Percentiles rank a stretch among this genome's conserved stretches.
Evolutionary conservation across 495 filamentous ascomycete species (phyloP).

Genomic region (Penicillium alfredii): DNA sequence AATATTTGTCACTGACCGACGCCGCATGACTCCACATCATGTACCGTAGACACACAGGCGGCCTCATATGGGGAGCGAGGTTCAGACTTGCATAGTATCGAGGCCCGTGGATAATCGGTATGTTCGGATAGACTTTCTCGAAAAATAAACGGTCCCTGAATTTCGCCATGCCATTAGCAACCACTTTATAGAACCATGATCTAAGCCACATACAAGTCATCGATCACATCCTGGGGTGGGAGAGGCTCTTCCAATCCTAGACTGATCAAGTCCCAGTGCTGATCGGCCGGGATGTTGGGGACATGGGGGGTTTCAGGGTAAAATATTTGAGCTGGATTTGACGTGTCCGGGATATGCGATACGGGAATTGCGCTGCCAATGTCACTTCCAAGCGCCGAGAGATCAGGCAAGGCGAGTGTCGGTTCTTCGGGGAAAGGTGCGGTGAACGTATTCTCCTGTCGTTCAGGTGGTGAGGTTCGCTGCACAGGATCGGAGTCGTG

Average conservation of each 20-base stretch:
- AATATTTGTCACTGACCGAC: constrained; percentile 73
- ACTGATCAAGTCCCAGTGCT: constrained; percentile 89
- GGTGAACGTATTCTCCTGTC: constrained; percentile 20
- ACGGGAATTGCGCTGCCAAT: constrained; percentile 20
- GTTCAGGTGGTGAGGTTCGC: constrained; percentile 16
- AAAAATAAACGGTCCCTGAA: constrained; percentile 79
- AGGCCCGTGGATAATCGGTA: constrained; percentile 84
- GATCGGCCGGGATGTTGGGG: constrained; percentile 35
- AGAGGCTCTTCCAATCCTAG: constrained; percentile 89
- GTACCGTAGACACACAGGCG: constrained; percentile 84
- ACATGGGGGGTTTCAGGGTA: constrained; percentile 8
- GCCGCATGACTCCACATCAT: constrained; percentile 90
- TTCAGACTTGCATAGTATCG: constrained; percentile 81
- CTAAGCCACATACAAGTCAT: constrained; percentile 66
- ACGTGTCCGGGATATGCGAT: constrained; percentile 22
- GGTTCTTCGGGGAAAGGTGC: constrained; percentile 21
- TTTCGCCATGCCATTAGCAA: constrained; percentile 8
- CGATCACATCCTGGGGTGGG: constrained; percentile 78
- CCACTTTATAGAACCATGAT: background rate
- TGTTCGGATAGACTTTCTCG: constrained; percentile 76
- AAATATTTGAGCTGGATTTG: constrained; percentile 14
- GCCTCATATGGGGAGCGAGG: constrained; percentile 75
- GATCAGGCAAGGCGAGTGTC: constrained; percentile 20
- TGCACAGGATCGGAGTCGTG: constrained; percentile 28
- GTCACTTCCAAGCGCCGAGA: constrained; percentile 18